A percentile compares a stretch with the other conserved stretches of the same genome.
These are phyloP conservation scores for Phytophthora brassicae DNA, from an alignment of 352 stramenopile genomes.

Conservation along the genomic window DNA sequence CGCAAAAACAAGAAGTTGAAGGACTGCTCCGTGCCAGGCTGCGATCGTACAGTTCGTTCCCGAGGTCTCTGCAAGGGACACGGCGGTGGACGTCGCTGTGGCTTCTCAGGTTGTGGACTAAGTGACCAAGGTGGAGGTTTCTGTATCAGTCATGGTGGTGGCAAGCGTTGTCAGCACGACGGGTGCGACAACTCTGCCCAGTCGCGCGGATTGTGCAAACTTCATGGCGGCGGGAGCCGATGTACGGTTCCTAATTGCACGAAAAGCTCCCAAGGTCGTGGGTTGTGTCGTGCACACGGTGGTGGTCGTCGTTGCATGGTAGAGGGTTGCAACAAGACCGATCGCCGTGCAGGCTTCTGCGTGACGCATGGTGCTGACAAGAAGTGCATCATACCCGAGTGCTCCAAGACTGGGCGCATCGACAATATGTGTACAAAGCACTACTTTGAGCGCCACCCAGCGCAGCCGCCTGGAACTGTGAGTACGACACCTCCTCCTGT, in stretches of 20 bases:
- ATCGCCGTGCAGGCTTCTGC: constrained; percentile 74
- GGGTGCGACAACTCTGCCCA: constrained; percentile 83
- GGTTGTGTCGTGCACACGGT: constrained; percentile 81
- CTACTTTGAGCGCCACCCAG: constrained; percentile 80
- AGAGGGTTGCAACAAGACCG: constrained; percentile 85
- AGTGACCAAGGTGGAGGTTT: constrained; percentile 81
- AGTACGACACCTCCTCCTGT: constrained; percentile 37
- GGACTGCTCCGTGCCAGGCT: constrained; percentile 77
- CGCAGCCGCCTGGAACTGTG: constrained; percentile 39
- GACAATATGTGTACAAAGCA: constrained; percentile 85
- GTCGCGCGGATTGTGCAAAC: constrained; percentile 80
- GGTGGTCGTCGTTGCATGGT: constrained; percentile 82
- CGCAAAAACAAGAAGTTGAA: constrained; percentile 86
- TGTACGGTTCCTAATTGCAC: constrained; percentile 81
- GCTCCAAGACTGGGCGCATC: constrained; percentile 82
- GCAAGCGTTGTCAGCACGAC: constrained; percentile 77
- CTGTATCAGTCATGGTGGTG: constrained; percentile 82
- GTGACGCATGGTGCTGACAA: constrained; percentile 83
- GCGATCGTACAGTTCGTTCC: constrained; percentile 74
- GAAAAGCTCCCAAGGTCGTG: constrained; percentile 86
- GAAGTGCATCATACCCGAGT: constrained; percentile 79
- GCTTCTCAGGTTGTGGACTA: constrained; percentile 63
- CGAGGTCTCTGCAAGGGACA: constrained; percentile 82
- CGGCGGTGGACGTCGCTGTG: constrained; percentile 72
- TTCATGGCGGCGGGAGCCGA: constrained; percentile 76